Base-by-base conservation (phyloP, 768 basidiomycete genomes). In the Lactifluus hygrophoroides region DNA sequence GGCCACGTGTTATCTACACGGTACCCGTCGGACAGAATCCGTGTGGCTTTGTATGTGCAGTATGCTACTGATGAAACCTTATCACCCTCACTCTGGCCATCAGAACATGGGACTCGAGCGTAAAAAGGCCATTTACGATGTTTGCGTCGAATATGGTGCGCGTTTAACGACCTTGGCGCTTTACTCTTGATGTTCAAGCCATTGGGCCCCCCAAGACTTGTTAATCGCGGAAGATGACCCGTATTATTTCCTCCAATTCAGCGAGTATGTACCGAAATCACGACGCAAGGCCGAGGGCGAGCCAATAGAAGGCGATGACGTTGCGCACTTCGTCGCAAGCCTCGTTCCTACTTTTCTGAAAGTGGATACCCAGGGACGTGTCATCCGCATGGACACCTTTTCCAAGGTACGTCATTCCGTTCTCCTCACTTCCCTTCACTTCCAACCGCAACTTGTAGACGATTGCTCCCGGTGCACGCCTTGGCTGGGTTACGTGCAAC, bases 21-120 rank as follows among this genome's bases (percentile, higher is more conserved):
- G 75, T 90, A 13, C 87, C 89, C 0, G 76, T 88, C n/a, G 88
- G 88, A 27, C 89, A 93, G 71, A 93, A 93, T 69, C 91, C 90
- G 5, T 85, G 83, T 5, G 90, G 90, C 19, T 73, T 79, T 23
- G 84, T 86, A 58, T 72, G 82, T 73, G 14, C n/a, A 7, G 17
- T 30, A 11, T 35, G 16, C 21, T 23, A 23, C 11, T 34, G 11
- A 14, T 23, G 3, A 9, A 1, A 35, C 34, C 38, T 37, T 16
- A 32, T 49, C 21, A 32, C 54, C 50, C 51, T 42, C 17, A 30
- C 14, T 0, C n/a, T 38, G 55, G 28, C 37, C 53, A 27, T 9
- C 64, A 87, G 76, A 87, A 85, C 0, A 85, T 86, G 81, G 70
- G 75, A 10, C 66, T 69, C 1, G 68, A 76, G 55, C 75, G 90